phyloP scores from a whole-genome alignment of 2,329 filamentous ascomycete species.

The Coniochaeta sp. region DNA sequence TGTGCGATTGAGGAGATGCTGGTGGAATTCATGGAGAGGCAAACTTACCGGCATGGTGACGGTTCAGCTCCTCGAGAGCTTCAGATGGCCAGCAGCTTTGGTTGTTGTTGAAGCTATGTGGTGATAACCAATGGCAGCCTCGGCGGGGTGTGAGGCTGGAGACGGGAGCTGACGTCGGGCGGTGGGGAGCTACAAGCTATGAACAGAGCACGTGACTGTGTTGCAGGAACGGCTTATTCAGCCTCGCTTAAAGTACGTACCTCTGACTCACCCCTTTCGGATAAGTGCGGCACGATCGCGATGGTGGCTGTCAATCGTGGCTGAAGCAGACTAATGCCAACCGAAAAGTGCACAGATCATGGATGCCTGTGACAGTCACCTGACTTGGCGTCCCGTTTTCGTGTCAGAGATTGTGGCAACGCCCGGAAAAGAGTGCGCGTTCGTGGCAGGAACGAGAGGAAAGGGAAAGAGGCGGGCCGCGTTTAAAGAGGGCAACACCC shows the following conservation, averaged over 20 bases:
- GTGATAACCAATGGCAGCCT: conserved; percentile 1
- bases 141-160: conserved; percentile 1
- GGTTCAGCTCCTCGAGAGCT: background rate
- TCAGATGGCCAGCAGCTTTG: background rate
- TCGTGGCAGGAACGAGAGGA: conserved; percentile 1
- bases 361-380: conserved; percentile 4
- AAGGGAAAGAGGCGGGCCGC: background rate
- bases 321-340: background rate
- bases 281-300: background rate
- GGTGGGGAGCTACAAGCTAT: background rate
- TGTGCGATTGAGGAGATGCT: background rate
- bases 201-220: conserved; percentile 2
- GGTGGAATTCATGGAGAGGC: too few species aligned
- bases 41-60: conserved; percentile 6
- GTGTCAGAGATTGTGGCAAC: background rate
- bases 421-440: background rate
- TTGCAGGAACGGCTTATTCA: background rate
- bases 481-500: conserved; percentile 2
- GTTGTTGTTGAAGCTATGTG: background rate
- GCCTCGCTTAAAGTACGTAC: background rate
- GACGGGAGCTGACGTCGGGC: background rate
- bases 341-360: background rate
- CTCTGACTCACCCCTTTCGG: conserved; percentile 1
- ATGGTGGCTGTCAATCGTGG: background rate
- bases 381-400: conserved; percentile 3